Evolutionary conservation across 2,329 filamentous ascomycete species (phyloP).

Genomic region (Chalaropsis thielavioides): DNA sequence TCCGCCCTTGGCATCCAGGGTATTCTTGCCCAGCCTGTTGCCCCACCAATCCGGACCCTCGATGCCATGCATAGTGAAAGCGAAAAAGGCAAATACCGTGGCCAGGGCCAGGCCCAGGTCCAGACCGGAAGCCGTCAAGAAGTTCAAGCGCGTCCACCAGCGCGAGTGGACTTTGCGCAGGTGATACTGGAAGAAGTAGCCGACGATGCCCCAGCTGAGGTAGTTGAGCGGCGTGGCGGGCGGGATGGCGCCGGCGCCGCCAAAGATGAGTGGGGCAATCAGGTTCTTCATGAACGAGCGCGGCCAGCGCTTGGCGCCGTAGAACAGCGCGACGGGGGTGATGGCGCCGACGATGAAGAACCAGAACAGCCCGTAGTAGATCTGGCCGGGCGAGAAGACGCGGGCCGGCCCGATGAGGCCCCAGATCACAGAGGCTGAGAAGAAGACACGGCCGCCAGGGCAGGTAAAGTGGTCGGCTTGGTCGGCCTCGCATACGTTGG

Average conservation of each 20-base stretch:
- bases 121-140: conserved; percentile 53
- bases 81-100: conserved; percentile 57
- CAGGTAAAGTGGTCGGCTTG: conserved; percentile 48
- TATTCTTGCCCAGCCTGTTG: conserved; percentile 42
- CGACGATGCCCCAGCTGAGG: conserved; percentile 57
- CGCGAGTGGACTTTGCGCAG: conserved; percentile 48
- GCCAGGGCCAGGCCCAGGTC: conserved; percentile 53
- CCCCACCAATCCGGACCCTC: conserved; percentile 56
- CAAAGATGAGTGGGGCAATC: conserved; percentile 50
- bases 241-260: conserved; percentile 42
- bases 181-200: conserved; percentile 54
- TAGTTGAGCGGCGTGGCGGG: conserved; percentile 62
- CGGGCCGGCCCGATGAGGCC: conserved; percentile 49
- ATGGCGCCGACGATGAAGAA: conserved; percentile 46
- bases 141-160: conserved; percentile 66
- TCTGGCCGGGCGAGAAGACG: conserved; percentile 47
- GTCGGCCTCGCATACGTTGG: conserved; percentile 44
- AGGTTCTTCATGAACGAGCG: conserved; percentile 36
- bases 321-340: conserved; percentile 38
- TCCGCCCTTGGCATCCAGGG: conserved; percentile 45
- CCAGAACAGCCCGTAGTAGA: conserved; percentile 45
- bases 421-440: conserved; percentile 53
- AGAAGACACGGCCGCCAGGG: conserved; percentile 49
- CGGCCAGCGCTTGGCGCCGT: conserved; percentile 35
- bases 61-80: conserved; percentile 48